Evolutionary conservation across 2,329 filamentous ascomycete genomes (phyloP).

Genomic region (Zymoseptoria passerinii): DNA sequence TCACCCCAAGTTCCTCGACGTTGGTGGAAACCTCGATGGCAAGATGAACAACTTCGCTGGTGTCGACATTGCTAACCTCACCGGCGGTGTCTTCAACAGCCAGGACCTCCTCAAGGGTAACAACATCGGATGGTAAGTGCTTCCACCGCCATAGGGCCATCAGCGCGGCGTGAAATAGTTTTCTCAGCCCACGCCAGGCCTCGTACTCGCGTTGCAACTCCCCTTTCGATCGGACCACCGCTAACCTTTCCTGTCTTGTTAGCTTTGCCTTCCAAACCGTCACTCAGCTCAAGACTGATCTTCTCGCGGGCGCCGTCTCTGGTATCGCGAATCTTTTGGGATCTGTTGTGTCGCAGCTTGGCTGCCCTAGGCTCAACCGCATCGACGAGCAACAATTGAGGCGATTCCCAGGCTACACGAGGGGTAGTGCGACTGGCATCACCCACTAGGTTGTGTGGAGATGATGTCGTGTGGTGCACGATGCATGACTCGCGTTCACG

Average conservation of each 20-base stretch:
- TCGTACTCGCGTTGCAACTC: too few species aligned
- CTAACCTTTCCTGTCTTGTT: too few species aligned
- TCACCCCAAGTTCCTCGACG: constrained; percentile 26
- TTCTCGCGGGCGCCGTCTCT: constrained; percentile 3
- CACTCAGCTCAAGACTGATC: constrained; percentile 29
- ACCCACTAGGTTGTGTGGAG: neutral
- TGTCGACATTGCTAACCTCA: constrained; percentile 30
- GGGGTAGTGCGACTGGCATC: neutral
- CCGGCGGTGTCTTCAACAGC: constrained; percentile 36
- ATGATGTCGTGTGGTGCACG: neutral
- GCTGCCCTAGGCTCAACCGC: constrained; percentile 21
- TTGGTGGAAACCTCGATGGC: constrained; percentile 32
- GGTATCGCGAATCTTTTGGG: constrained; percentile 9
- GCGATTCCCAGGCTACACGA: constrained; percentile 23
- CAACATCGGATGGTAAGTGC: constrained; percentile 27
- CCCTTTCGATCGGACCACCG: too few species aligned
- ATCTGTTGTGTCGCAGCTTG: constrained; percentile 13
- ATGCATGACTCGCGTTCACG: neutral
- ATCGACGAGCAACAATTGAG: constrained; percentile 24
- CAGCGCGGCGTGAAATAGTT: too few species aligned
- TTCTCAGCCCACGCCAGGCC: too few species aligned
- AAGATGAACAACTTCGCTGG: constrained; percentile 30
- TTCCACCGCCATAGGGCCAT: neutral
- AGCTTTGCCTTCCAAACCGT: constrained; percentile 29
- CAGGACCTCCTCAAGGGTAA: constrained; percentile 24